Evolutionary conservation across 345 rosid genomes (phyloP).

Genomic region (Gossypium stocksii): DNA sequence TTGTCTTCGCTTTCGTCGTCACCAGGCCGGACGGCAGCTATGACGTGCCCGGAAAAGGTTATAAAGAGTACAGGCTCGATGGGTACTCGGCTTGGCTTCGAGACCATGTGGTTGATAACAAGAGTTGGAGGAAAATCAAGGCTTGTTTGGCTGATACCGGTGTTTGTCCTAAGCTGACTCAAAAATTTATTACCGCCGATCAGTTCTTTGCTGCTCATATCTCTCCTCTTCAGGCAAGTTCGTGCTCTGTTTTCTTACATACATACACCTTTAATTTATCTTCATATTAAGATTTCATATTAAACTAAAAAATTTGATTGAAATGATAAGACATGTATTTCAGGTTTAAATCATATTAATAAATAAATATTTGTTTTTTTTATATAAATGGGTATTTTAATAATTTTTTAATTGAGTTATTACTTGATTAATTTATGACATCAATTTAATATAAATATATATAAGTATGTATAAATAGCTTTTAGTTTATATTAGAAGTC

Average conservation of each 20-base stretch:
- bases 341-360: no score
- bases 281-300: no score
- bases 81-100: constrained; percentile 73
- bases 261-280: no score
- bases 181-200: constrained; percentile 51
- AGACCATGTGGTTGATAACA: constrained; percentile 50
- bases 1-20: constrained; percentile 76
- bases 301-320: no score
- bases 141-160: constrained; percentile 65
- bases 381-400: no score
- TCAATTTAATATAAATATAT: no score
- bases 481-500: no score
- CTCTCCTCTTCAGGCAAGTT: constrained; percentile 77
- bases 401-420: no score
- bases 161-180: constrained; percentile 58
- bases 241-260: neutral
- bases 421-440: no score
- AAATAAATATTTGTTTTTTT: no score
- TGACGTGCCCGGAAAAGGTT: constrained; percentile 59
- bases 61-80: constrained; percentile 61
- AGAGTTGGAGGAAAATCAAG: constrained; percentile 62
- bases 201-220: constrained; percentile 59
- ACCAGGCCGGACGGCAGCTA: constrained; percentile 71
- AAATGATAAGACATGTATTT: no score
- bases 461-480: no score